These are phyloP conservation scores for Fraxinus baroniana DNA, from an alignment of 305 asterid species.

Conservation along the genomic window DNA sequence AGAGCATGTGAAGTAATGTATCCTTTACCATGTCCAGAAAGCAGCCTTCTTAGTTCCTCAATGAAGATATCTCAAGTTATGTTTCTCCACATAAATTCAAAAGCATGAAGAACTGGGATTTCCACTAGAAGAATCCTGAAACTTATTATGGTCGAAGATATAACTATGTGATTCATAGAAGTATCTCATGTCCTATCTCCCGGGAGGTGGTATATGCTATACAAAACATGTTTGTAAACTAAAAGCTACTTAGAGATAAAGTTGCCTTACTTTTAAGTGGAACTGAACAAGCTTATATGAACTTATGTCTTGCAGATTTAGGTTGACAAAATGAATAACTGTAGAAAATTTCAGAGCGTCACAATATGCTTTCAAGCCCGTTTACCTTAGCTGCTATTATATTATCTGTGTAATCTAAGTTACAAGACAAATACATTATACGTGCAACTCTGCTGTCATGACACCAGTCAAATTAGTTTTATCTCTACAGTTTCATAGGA, in stretches of 20 bases:
- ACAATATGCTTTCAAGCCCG: not conserved
- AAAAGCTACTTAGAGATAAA: no score
- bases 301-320: not conserved
- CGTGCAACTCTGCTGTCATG: not conserved
- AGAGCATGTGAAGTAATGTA: conserved; percentile 43
- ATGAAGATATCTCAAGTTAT: conserved; percentile 29
- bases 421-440: not conserved
- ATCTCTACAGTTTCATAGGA: no score
- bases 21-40: conserved; percentile 22
- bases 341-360: not conserved
- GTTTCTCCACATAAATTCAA: conserved; percentile 33
- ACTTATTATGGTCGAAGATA: not conserved
- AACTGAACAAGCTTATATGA: no score
- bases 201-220: conserved; percentile 12
- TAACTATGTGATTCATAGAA: not conserved
- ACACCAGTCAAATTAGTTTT: no score
- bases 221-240: not conserved
- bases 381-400: not conserved
- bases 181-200: conserved; percentile 10
- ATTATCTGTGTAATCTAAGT: not conserved
- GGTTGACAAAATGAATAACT: not conserved
- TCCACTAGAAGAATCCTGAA: not conserved
- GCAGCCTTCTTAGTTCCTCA: conserved; percentile 13
- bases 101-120: conserved; percentile 16
- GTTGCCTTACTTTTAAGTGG: no score